These are phyloP conservation scores for Aspergillus haitiensis DNA, from an alignment of 495 filamentous ascomycete genomes.

Conservation along the genomic window DNA sequence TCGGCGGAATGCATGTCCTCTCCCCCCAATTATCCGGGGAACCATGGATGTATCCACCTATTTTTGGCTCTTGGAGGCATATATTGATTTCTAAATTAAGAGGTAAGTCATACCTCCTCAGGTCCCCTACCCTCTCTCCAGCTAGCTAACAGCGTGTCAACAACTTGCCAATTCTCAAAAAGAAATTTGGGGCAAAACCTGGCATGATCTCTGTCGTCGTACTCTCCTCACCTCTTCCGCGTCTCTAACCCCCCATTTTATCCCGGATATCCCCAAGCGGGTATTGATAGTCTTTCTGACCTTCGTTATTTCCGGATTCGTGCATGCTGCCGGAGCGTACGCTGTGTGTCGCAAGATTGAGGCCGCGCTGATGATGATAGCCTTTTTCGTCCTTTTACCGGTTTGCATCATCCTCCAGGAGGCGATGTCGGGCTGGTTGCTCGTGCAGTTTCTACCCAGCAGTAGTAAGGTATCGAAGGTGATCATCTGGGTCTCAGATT, in stretches of 20 bases:
- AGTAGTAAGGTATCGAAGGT: constrained; percentile 30
- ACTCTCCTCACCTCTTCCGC: constrained; percentile 17
- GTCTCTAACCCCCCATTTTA: background rate
- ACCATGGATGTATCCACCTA: constrained; percentile 28
- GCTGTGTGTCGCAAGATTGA: constrained; percentile 14
- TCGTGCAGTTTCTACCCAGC: constrained; percentile 6
- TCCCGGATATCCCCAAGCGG: background rate
- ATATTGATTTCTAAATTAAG: constrained; percentile 17
- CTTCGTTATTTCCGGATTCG: constrained; percentile 19
- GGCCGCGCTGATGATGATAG: constrained; percentile 23
- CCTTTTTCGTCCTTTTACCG: constrained; percentile 23
- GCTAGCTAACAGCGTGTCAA: background rate
- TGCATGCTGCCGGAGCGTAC: constrained; percentile 21
- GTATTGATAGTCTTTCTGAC: constrained; percentile 15
- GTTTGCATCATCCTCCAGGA: constrained; percentile 22
- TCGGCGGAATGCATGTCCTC: constrained; percentile 12
- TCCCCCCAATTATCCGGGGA: constrained; percentile 12
- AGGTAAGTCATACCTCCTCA: constrained; percentile 8
- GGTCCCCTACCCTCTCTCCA: background rate
- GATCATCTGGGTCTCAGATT: constrained; percentile 62
- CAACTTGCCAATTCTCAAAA: background rate
- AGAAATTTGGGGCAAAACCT: constrained; percentile 29
- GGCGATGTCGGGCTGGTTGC: background rate
- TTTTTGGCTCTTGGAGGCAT: constrained; percentile 19
- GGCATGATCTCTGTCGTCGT: constrained; percentile 26